Evolutionary conservation across 768 basidiomycete species (phyloP).

Genomic region (Boletus speciosus): DNA sequence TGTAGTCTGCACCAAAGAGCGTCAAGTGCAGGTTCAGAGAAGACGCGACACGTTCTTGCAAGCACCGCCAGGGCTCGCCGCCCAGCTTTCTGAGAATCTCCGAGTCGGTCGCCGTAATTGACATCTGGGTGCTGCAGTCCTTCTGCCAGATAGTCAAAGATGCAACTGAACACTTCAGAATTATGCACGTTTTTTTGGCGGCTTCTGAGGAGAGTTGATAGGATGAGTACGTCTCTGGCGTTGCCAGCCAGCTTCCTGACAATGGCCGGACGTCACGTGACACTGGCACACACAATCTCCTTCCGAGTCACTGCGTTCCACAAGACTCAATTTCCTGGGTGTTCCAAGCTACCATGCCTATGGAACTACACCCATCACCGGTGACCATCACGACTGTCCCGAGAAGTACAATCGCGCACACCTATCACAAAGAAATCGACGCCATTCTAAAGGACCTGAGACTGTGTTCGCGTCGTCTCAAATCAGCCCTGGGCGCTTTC

Average conservation of each 20-base stretch:
- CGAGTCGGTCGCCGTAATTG: neutral
- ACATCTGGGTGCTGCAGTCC: neutral
- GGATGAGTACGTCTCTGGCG: too few species aligned
- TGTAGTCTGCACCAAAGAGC: conserved; percentile 12
- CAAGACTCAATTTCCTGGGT: neutral
- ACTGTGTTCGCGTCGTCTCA: conserved; percentile 49
- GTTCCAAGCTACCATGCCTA: neutral
- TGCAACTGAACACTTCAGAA: neutral
- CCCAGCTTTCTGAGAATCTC: neutral
- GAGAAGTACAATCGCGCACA: conserved; percentile 17
- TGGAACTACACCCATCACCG: conserved; percentile 4
- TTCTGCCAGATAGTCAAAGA: conserved; percentile 2
- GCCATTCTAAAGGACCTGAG: conserved; percentile 60
- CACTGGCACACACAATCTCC: too few species aligned
- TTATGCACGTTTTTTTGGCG: too few species aligned
- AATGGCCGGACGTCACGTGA: neutral
- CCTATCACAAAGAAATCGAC: conserved; percentile 45
- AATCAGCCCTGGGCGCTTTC: conserved; percentile 34
- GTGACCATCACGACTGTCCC: conserved; percentile 11
- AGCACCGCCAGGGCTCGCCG: conserved; percentile 5
- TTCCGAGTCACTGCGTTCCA: neutral
- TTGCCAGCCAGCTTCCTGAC: too few species aligned
- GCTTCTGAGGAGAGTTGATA: too few species aligned
- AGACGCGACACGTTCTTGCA: conserved; percentile 11
- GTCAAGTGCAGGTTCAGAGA: conserved; percentile 16